Evolutionary conservation across 495 filamentous ascomycete genomes (phyloP), one percentile per base, ranked within the genome.

Genomic region (Talaromyces ruber): DNA sequence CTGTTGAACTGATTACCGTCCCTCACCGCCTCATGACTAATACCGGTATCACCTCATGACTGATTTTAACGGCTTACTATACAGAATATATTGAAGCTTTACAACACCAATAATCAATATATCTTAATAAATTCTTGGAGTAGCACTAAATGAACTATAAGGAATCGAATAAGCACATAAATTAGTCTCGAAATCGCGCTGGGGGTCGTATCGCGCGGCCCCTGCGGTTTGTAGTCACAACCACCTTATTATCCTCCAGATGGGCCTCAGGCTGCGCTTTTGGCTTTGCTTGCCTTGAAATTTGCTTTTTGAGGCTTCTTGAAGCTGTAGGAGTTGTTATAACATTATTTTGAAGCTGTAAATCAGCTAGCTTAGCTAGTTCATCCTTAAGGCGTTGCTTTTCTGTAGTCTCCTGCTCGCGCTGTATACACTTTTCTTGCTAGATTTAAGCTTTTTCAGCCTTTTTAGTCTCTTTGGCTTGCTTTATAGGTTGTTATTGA

Each of bases 391-490:
- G 3, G 22, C 51, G 22, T 54, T 54, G 51, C 51, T 54, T 54
- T 54, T 47, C 51, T 24, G 22, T 14, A 25, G 51, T 21, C 51
- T 54, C 21, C 25, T 54, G 21, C 25, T 54, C 9, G 21, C 51
- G 22, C 25, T 24, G 21, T 54, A 24, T 14, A 25, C 21, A 21
- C 16, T 54, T 54, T 54, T 54, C 51, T 54, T 54, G 22, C 25
- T 28, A 14, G 51, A 54, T 54, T 54, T 24, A 14, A 54, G 51
- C 51, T 25, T 21, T 24, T 54, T 54, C 9, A 54, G 25, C 7
- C 81, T 85, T 54, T 54, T 54, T 21, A 24, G 21, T 6, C 62
- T 70, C 66, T 4, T 69, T 81, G 11, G 51, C 25, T 54, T 54
- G 21, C 51, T 54, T 54, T 24, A 24, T 6, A 4, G 25, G 51